Conservation (phyloP, 1,139 yeast genomes). For the Yamadazyma blattariae region DNA sequence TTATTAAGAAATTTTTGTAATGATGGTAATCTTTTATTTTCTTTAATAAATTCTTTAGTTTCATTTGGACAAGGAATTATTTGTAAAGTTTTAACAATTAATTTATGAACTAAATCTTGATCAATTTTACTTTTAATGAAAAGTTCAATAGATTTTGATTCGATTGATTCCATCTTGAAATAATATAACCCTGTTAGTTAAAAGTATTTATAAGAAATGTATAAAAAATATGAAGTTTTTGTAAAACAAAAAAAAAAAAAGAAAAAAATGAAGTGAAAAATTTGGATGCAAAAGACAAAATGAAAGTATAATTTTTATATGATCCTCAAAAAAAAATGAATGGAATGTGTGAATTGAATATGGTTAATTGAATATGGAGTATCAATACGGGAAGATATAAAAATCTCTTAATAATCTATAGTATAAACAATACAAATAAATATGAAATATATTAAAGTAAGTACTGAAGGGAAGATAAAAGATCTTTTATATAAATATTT, state of each 20-base stretch:
- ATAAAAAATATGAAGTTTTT: not conserved
- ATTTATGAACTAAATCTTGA: conserved; percentile 63
- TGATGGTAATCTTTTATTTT: conserved; percentile 53
- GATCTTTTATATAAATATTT: too few species aligned
- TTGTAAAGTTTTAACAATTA: conserved; percentile 61
- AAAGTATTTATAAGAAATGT: not conserved
- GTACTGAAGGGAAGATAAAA: too few species aligned
- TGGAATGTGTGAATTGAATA: too few species aligned
- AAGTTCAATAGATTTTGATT: conserved; percentile 54
- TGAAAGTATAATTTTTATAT: too few species aligned
- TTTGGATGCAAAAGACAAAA: too few species aligned
- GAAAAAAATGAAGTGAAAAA: not conserved
- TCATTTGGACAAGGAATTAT: conserved; percentile 51
- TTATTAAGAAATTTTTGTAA: conserved; percentile 71
- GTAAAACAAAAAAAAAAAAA: not conserved
- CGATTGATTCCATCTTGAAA: conserved; percentile 7
- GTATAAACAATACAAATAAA: too few species aligned
- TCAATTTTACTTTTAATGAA: conserved; percentile 58
- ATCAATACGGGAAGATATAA: too few species aligned
- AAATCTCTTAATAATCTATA: too few species aligned
- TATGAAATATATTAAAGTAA: too few species aligned
- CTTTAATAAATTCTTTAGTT: conserved; percentile 25
- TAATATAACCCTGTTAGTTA: not conserved
- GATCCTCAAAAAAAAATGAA: too few species aligned
- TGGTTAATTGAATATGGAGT: too few species aligned